Conservation (phyloP, 352 stramenopile species). For the Phytophthora nicotianae region DNA sequence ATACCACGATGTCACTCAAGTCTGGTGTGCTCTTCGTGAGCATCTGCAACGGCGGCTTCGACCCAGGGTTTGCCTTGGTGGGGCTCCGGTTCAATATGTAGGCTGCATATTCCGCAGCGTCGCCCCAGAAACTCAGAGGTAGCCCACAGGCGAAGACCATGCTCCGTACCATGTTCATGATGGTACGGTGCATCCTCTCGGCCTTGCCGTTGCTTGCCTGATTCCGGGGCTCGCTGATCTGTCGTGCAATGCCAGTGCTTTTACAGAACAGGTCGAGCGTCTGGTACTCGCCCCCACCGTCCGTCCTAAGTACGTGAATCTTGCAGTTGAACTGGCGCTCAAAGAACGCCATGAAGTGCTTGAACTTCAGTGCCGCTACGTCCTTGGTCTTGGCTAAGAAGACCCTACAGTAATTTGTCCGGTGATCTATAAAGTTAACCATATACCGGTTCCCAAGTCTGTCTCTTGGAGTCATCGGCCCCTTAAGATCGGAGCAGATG, state of each 20-base stretch:
- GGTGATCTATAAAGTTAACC: conserved; percentile 5
- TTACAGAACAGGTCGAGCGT: not conserved
- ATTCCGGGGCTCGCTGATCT: not conserved
- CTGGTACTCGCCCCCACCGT: not conserved
- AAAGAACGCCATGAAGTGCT: not conserved
- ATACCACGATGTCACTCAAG: conserved; percentile 8
- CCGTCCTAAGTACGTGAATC: not conserved
- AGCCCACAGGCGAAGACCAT: conserved; percentile 34
- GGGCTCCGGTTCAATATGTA: conserved; percentile 38
- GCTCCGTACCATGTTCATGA: conserved; percentile 38
- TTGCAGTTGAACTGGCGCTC: not conserved
- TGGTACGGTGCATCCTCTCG: conserved; percentile 38
- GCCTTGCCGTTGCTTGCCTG: conserved; percentile 31
- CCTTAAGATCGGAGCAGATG: conserved; percentile 1
- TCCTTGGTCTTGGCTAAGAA: conserved; percentile 5
- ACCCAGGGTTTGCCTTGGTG: conserved; percentile 18
- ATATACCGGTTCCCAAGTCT: conserved; percentile 3
- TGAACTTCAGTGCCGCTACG: conserved; percentile 5
- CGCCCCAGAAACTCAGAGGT: conserved; percentile 29
- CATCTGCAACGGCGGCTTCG: conserved; percentile 14
- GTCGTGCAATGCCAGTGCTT: not conserved
- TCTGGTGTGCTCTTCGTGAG: not conserved
- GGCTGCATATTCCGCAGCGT: conserved; percentile 28
- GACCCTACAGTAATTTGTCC: not conserved
- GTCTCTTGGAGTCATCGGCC: conserved; percentile 1